These are phyloP conservation scores for Candida ulmi DNA, from an alignment of 805 yeast genomes.

Conservation along the genomic window DNA sequence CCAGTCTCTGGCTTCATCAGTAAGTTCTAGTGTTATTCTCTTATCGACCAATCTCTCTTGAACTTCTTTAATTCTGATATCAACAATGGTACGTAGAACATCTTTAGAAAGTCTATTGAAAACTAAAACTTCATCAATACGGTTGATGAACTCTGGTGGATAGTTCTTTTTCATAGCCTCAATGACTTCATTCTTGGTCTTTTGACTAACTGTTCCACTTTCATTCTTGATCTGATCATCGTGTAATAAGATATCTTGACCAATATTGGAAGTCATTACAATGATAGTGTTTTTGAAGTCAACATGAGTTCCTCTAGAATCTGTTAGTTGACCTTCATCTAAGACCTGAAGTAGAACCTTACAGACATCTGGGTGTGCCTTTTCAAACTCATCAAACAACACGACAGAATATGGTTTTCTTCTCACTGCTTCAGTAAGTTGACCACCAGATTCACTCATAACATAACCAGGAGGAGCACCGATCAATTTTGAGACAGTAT, in stretches of 20 bases:
- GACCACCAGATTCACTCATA: constrained; percentile 91
- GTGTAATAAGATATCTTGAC: constrained; percentile 78
- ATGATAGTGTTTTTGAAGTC: constrained; percentile 93
- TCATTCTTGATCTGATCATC: constrained; percentile 48
- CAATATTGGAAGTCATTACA: constrained; percentile 95
- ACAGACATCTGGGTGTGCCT: constrained; percentile 94
- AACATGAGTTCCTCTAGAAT: constrained; percentile 89
- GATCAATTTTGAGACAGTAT: constrained; percentile 81
- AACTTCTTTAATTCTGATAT: constrained; percentile 77
- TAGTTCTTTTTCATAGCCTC: constrained; percentile 67
- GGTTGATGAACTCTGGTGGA: constrained; percentile 93
- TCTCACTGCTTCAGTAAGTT: constrained; percentile 91
- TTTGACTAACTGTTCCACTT: constrained; percentile 51
- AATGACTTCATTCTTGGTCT: constrained; percentile 52
- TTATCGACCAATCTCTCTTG: constrained; percentile 73
- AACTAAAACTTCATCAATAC: constrained; percentile 89
- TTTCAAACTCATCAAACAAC: constrained; percentile 92
- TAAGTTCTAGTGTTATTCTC: constrained; percentile 56
- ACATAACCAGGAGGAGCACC: constrained; percentile 99
- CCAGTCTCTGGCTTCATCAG: constrained; percentile 68
- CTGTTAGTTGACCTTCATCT: constrained; percentile 93
- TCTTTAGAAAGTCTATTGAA: constrained; percentile 82
- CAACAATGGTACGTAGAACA: constrained; percentile 75
- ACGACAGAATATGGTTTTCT: constrained; percentile 93
- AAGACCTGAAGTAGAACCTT: constrained; percentile 85